Conservation (phyloP, 495 filamentous ascomycete genomes). For the Podospora appendiculata region DNA sequence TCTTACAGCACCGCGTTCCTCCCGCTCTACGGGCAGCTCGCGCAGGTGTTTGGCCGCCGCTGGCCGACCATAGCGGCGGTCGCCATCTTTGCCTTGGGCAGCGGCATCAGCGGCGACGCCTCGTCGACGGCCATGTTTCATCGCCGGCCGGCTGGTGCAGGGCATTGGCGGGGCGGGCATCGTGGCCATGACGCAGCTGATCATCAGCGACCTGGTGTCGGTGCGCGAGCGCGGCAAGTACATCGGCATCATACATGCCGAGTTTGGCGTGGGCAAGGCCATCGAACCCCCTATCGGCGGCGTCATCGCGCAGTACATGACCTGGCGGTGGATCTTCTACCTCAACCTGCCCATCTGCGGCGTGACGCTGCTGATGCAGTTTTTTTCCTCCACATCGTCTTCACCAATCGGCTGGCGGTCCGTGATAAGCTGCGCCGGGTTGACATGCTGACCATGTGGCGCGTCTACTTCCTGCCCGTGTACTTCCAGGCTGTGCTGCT, state of each 20-base stretch:
- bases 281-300: conserved; percentile 68
- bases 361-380: conserved; percentile 16
- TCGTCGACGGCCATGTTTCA: conserved; percentile 47
- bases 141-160: conserved; percentile 67
- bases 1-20: conserved; percentile 3
- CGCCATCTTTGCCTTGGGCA: conserved; percentile 30
- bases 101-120: conserved; percentile 29
- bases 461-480: conserved; percentile 20
- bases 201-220: conserved; percentile 63
- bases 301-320: conserved; percentile 44
- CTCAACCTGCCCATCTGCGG: conserved; percentile 26
- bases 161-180: conserved; percentile 73
- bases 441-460: conserved; percentile 39
- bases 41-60: conserved; percentile 13
- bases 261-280: conserved; percentile 55
- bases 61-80: conserved; percentile 8
- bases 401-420: conserved; percentile 11
- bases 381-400: conserved; percentile 25
- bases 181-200: conserved; percentile 64
- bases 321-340: conserved; percentile 33
- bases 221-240: conserved; percentile 51
- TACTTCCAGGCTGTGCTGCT: conserved; percentile 39
- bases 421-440: conserved; percentile 11
- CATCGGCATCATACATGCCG: conserved; percentile 42
- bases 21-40: conserved; percentile 10